Conservation (phyloP, 1,139 yeast species). For the Blastobotrys aristatus region DNA sequence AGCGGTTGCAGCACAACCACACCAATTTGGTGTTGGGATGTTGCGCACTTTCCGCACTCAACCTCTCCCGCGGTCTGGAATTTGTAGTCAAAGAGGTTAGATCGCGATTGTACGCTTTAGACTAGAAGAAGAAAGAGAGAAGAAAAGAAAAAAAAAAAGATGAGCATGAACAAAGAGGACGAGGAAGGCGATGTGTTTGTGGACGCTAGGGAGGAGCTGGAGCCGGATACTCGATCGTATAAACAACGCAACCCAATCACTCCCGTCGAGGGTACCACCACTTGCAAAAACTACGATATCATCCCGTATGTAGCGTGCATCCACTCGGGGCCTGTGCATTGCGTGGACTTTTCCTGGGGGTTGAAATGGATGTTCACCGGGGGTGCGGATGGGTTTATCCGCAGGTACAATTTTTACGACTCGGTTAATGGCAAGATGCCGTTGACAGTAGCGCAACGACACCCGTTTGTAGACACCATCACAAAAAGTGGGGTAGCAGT, state of each 20-base stretch:
- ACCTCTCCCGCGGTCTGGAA: conserved; percentile 43
- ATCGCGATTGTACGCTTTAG: conserved; percentile 36
- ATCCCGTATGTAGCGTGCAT: conserved; percentile 42
- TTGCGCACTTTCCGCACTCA: conserved; percentile 56
- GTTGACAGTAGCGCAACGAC: conserved; percentile 85
- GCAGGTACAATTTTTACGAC: conserved; percentile 81
- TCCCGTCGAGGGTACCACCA: conserved; percentile 16
- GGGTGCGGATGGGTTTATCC: conserved; percentile 91
- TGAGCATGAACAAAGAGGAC: conserved; percentile 22
- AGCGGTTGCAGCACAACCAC: conserved; percentile 45
- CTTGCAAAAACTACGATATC: conserved; percentile 34
- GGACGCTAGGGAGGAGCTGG: conserved; percentile 24
- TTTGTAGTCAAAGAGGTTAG: conserved; percentile 46
- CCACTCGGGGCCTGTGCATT: conserved; percentile 49
- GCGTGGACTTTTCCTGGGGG: conserved; percentile 74
- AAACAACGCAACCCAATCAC: conserved; percentile 23
- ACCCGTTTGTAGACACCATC: conserved; percentile 80
- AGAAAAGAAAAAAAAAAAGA: neutral
- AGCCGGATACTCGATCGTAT: conserved; percentile 19
- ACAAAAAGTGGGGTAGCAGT: conserved; percentile 73
- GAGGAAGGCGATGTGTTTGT: conserved; percentile 30
- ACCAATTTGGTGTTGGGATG: conserved; percentile 40
- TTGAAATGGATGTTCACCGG: conserved; percentile 90
- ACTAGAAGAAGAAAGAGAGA: conserved; percentile 15
- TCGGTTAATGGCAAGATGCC: conserved; percentile 89